These are phyloP conservation scores for Mycena vitilis DNA, from an alignment of 768 basidiomycete species.

Conservation along the genomic window DNA sequence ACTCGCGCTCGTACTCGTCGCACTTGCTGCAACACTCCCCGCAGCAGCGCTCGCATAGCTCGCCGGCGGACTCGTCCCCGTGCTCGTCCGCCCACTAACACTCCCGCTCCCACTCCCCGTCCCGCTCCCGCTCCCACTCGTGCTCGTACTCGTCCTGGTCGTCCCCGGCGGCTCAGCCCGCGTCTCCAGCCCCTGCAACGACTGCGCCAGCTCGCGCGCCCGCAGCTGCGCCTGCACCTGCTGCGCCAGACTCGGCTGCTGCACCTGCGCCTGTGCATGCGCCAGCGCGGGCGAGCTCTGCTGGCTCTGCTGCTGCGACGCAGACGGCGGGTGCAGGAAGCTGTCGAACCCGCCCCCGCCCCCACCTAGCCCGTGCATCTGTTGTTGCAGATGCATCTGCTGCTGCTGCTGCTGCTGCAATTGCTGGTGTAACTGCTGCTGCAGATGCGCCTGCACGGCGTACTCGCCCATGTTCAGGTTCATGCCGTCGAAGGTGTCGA, in stretches of 20 bases:
- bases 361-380: no score
- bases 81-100: neutral
- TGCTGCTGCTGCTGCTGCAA: constrained; percentile 1
- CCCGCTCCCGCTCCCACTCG: neutral
- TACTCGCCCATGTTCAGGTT: no score
- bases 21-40: neutral
- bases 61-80: constrained; percentile 7
- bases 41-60: constrained; percentile 7
- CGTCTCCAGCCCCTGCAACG: neutral
- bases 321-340: no score
- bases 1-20: neutral
- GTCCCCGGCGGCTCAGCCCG: no score
- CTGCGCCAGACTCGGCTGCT: neutral
- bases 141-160: neutral
- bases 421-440: neutral
- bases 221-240: constrained; percentile 3
- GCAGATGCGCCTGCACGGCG: neutral
- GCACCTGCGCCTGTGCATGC: neutral
- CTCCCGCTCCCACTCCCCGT: no score
- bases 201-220: neutral
- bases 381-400: constrained; percentile 8
- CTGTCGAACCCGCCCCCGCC: no score
- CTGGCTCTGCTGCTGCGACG: no score
- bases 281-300: no score
- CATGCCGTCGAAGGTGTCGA: no score